Evolutionary conservation across 805 yeast genomes (phyloP), one percentile per base, ranked within the genome.

Genomic region (Cyberlindnera meyerae): DNA sequence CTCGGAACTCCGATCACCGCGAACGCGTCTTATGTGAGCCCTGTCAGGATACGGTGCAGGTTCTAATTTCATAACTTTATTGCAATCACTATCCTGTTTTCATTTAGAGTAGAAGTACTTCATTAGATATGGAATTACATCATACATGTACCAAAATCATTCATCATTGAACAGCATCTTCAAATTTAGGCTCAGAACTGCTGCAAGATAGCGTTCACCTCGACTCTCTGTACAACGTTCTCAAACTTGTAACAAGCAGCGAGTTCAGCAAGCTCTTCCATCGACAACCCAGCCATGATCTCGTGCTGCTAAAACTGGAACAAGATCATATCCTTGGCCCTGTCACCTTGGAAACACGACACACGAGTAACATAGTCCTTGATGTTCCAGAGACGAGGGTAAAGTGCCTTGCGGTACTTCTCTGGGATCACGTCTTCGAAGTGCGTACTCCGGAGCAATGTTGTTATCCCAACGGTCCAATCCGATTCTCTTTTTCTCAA

Each of bases 241-340:
- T 70, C 75, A 39, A 71, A 61, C 54, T 70, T 70, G 61, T 69
- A 71, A 35, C 63, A 58, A n/a, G 68, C 71, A 21, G 76, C 76
- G 49, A 71, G 55, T 43, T 67, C 74, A 46, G 71, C 76, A 39
- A 71, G 55, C 24, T 71, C 73, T 24, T 69, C 73, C 36, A 62
- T 63, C 5, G 58, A 45, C 44, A 70, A 61, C 27, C 56, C 71
- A 24, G 52, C 62, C 39, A 66, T 66, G 22, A 61, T 59, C 22
- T 66, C 75, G 40, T 64, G 63, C 38, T 62, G 64, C 22, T 64
- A 55, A 41, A 63, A 65, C 48, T 70, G 69, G 14, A 68, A 61
- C 37, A 71, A 58, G 29, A 71, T 50, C 60, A 61, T 61, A 26
- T 70, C 73, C 42, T 70, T 61, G 11, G 62, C n/a, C n/a, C n/a